Evolutionary conservation across 1,284 basidiomycete genomes (phyloP), one percentile per base, ranked within the genome.

Genomic region (Chalciporus sp.): DNA sequence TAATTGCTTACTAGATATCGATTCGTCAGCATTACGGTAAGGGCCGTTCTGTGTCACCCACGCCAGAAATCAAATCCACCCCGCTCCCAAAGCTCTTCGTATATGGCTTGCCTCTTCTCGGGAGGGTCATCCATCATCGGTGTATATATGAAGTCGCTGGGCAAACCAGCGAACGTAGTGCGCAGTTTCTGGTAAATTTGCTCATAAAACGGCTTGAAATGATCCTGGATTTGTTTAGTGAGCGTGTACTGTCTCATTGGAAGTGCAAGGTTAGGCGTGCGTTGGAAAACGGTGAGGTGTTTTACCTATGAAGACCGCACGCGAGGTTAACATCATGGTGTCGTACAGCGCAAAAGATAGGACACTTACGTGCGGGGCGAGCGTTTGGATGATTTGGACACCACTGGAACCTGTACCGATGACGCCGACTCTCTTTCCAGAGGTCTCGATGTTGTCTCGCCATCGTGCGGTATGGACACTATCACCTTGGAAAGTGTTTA

Each of bases 321-420:
- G 23, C 23, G 6, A 6, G 23, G 23, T 23, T 2, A 23, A 23
- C 23, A 23, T 6, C 23, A 23, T 23, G 23, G 6, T 23, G 23
- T 23, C 23, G 23, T 23, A 23, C 4, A 42, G 12, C 3, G 29
- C 29, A 3, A 27, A 6, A 27, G 19, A 5, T 51, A 23, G 3
- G 56, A 37, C 28, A 3, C 59, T 9, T 51, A 61, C 62, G 9
- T 57, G 51, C 28, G 0, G 27, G 2, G 58, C 60, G 7, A 62
- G 50, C 9, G 48, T 57, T 49, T 61, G 58, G 14, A 49, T 54
- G 2, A 49, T 35, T 35, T 61, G 63, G 3, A 62, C 56, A 1
- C 56, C 61, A 39, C 59, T 62, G 14, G 59, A 45, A n/a, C 62
- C 62, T 0, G 61, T 64, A 3, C 62, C 60, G 11, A 64, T 53